A percentile compares a stretch with the other conserved stretches of the same genome.
Evolutionary conservation across 495 filamentous ascomycete species (phyloP).

Genomic region (Glonium stellatum): DNA sequence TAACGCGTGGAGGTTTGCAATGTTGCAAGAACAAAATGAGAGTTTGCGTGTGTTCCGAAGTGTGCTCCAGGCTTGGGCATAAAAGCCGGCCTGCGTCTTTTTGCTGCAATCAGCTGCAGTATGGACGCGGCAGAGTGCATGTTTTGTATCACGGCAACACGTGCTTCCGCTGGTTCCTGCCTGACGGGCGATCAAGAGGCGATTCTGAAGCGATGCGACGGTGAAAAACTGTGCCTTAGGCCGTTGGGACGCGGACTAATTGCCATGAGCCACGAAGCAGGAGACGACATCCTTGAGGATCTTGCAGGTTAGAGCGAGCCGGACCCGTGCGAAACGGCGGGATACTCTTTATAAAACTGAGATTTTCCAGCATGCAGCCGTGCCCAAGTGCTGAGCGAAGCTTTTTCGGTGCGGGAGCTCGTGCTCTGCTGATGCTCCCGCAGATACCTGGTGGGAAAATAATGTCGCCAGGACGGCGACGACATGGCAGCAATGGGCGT

Average conservation of each 20-base stretch:
- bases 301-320: background rate
- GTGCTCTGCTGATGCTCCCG: background rate
- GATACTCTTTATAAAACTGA: constrained; percentile 7
- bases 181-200: background rate
- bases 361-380: constrained; percentile 17
- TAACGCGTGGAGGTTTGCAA: constrained; percentile 13
- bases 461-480: no score
- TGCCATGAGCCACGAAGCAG: constrained; percentile 15
- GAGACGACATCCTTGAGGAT: background rate
- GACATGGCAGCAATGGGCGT: no score
- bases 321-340: constrained; percentile 1
- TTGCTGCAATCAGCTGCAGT: background rate
- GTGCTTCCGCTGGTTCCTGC: constrained; percentile 3
- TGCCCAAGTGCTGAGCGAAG: constrained; percentile 14
- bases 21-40: background rate
- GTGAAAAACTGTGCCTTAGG: constrained; percentile 2
- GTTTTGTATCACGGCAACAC: constrained; percentile 2
- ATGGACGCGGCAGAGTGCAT: background rate
- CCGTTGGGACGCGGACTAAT: constrained; percentile 9
- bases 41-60: background rate
- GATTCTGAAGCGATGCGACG: background rate
- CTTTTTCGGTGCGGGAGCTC: background rate
- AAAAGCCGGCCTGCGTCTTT: background rate
- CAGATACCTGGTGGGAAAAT: no score
- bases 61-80: background rate